Conservation (phyloP, 2,329 filamentous ascomycete genomes). For the Arachnopeziza araneosa region DNA sequence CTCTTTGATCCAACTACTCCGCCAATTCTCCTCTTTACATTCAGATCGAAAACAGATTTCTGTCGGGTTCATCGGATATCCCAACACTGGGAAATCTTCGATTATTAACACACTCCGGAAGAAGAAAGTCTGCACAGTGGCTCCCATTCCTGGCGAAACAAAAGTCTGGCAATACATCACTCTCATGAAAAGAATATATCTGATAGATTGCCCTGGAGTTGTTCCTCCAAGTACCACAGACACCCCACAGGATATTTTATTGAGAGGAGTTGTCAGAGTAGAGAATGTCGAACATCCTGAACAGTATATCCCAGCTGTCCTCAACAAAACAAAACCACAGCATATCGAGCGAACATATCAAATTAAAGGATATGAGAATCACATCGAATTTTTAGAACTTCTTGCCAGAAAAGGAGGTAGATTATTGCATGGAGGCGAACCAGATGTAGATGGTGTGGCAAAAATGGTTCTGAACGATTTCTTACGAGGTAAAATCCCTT, state of each 20-base stretch:
- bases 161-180: conserved; percentile 99
- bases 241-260: conserved; percentile 78
- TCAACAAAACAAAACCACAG: conserved; percentile 73
- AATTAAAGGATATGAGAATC: conserved; percentile 69
- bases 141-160: conserved; percentile 92
- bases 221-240: conserved; percentile 85
- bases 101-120: conserved; percentile 95
- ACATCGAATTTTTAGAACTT: conserved; percentile 79
- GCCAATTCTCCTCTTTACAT: conserved; percentile 89
- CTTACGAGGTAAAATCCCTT: conserved; percentile 88
- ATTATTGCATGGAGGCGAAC: conserved; percentile 85
- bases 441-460: conserved; percentile 88
- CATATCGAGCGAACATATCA: conserved; percentile 94
- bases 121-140: conserved; percentile 90
- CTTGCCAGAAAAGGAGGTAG: conserved; percentile 83
- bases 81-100: conserved; percentile 92
- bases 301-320: conserved; percentile 84
- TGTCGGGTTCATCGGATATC: conserved; percentile 71
- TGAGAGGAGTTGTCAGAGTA: conserved; percentile 86
- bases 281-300: conserved; percentile 96
- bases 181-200: conserved; percentile 86
- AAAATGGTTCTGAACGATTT: conserved; percentile 98
- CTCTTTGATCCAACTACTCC: conserved; percentile 81
- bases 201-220: conserved; percentile 96
- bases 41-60: conserved; percentile 90